A percentile compares a stretch with the other conserved stretches of the same genome.
phyloP scores from a whole-genome alignment of 305 asterid species.

The Rubia peregrina region DNA sequence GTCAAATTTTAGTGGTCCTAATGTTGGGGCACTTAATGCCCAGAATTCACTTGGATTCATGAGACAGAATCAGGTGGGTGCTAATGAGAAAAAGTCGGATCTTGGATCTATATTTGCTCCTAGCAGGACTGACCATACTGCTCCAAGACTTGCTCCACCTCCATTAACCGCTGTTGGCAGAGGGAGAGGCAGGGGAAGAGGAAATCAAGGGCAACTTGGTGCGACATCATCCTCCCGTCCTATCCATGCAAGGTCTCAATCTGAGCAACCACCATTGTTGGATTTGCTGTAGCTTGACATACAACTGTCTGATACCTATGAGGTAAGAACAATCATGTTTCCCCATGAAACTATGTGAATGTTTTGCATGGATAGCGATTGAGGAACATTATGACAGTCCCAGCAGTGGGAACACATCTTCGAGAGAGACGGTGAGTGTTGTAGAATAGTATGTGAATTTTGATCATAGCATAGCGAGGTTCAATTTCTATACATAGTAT shows the following conservation, averaged over 20 bases:
- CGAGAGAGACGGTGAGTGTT: conserved; percentile 3
- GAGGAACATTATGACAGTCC: conserved; percentile 4
- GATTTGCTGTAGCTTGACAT: conserved; percentile 56
- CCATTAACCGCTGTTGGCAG: conserved; percentile 74
- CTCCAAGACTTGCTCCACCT: conserved; percentile 93
- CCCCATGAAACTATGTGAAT: conserved; percentile 5
- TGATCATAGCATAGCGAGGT: conserved; percentile 12
- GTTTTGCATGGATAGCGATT: background rate
- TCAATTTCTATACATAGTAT: conserved; percentile 10
- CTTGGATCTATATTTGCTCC: conserved; percentile 73
- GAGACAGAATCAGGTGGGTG: conserved; percentile 49
- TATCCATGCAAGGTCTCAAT: conserved; percentile 36
- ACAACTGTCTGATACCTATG: background rate
- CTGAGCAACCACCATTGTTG: conserved; percentile 61
- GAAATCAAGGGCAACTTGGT: conserved; percentile 48
- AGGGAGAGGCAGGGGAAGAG: conserved; percentile 88
- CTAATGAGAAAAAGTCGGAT: conserved; percentile 46
- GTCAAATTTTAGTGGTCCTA: conserved; percentile 24
- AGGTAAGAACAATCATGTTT: conserved; percentile 1
- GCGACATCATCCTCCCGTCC: conserved; percentile 27
- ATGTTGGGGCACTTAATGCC: conserved; percentile 31
- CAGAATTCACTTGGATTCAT: conserved; percentile 55
- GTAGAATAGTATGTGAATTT: conserved; percentile 14
- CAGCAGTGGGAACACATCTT: background rate
- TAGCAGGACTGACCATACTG: conserved; percentile 57